Conservation (phyloP, 805 yeast genomes). For the Hanseniaspora valbyensis region DNA sequence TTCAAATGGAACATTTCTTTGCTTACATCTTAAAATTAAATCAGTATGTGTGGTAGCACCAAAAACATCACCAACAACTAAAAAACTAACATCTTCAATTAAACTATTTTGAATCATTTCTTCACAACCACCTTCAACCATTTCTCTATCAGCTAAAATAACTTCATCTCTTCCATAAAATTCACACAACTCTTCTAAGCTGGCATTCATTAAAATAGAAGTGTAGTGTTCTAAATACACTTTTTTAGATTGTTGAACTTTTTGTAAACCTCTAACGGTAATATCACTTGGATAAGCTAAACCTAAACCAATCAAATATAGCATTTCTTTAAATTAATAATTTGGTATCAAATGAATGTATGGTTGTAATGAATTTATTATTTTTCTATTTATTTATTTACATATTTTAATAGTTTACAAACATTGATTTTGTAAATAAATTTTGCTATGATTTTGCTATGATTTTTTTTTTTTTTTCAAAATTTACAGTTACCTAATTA, state of each 20-base stretch:
- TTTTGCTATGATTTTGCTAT: too few relatives aligned
- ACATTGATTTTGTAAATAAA: too few relatives aligned
- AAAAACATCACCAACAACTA: constrained; percentile 95
- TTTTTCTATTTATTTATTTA: neutral
- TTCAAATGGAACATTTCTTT: constrained; percentile 63
- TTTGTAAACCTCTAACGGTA: constrained; percentile 86
- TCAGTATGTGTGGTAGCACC: constrained; percentile 99
- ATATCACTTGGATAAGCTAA: constrained; percentile 80
- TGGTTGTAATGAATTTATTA: neutral
- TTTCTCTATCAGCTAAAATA: constrained; percentile 83
- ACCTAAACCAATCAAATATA: constrained; percentile 85
- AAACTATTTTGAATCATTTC: constrained; percentile 67
- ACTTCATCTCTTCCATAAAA: constrained; percentile 72
- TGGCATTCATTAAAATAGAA: constrained; percentile 88
- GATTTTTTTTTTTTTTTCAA: too few relatives aligned
- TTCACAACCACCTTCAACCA: constrained; percentile 85
- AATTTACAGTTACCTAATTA: too few relatives aligned
- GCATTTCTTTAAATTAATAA: constrained; percentile 37
- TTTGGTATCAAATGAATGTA: neutral
- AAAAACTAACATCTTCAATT: constrained; percentile 74
- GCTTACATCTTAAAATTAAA: constrained; percentile 82
- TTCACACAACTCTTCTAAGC: constrained; percentile 57
- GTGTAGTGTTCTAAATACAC: constrained; percentile 96
- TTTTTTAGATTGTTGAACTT: constrained; percentile 69
- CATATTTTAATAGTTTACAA: too few relatives aligned